Evolutionary conservation across 257 asterid genomes (phyloP).

Genomic region (Solanum okadae): DNA sequence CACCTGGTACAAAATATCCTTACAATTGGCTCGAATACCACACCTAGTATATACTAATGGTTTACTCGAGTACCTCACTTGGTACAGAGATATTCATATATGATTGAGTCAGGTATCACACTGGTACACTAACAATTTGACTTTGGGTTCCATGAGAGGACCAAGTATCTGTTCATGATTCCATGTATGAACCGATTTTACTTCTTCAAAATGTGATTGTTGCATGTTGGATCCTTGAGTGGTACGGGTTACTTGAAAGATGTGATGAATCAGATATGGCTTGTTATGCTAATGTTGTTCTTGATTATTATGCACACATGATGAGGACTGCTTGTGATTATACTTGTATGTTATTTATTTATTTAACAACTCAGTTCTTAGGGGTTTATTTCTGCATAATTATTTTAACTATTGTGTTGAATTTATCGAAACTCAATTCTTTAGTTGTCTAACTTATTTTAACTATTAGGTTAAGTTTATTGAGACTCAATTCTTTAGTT

Average conservation of each 20-base stretch:
- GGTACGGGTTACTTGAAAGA: neutral
- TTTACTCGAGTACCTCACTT: neutral
- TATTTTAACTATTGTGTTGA: neutral
- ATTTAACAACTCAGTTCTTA: neutral
- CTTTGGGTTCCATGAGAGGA: neutral
- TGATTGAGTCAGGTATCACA: neutral
- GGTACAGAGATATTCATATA: no score
- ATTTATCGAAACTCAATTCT: no score
- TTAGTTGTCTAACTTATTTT: neutral
- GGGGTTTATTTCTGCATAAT: neutral
- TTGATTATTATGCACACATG: neutral
- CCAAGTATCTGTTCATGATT: neutral
- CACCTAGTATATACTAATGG: neutral
- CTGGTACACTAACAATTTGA: neutral
- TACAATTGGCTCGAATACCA: neutral
- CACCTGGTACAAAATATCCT: neutral
- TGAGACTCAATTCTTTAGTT: neutral
- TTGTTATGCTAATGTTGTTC: neutral
- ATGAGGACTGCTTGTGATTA: neutral
- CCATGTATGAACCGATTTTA: neutral
- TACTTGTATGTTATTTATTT: no score
- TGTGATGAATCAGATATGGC: neutral
- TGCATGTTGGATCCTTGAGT: neutral
- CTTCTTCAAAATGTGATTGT: neutral
- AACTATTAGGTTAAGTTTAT: neutral